Evolutionary conservation across 495 filamentous ascomycete species (phyloP), one percentile per base, ranked within the genome.

Genomic region (Aspergillus steynii): DNA sequence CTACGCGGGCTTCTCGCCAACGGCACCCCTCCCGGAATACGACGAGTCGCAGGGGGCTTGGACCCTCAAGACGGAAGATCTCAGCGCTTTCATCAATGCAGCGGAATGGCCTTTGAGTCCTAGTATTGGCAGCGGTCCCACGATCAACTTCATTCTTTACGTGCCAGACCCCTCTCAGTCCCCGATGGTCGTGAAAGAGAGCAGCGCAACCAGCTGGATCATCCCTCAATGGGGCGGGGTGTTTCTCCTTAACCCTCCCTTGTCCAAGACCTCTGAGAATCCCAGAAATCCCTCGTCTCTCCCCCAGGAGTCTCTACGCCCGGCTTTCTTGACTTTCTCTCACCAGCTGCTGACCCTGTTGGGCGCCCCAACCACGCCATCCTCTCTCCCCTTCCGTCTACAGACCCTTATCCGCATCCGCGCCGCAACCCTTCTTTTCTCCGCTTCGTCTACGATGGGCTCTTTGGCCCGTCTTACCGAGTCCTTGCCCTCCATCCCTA

Each of bases 141-240:
- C 95, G 0, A 84, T 99, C 64, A 98, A 98, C 77, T 98, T 99
- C 66, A 86, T 97, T 56, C 80, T 98, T 26, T 98, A 94, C 66
- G 86, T 96, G 10, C 88, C 89, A 5, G 72, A 80, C 29, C 72
- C 75, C n/a, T 71, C 74, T 4, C 84, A 86, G 56, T 81, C 84
- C 0, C 89, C 89, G 12, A 79, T 90, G 50, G 71, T 89, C 12
- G 84, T 92, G 49, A 85, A 87, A 65, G 86, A 86, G 31, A 85
- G 83, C 53, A 83, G 84, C n/a, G 90, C 88, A 2, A 93, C 89
- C 45, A 95, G 91, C 58, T 99, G 93, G 90, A 81, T 98, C 52
- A 87, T 98, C 25, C 96, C 96, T 0, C 95, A 99, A 79, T 98
- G 96, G 96, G 95, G 95, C 55, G 92, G 93, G 9, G 90, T 97